Conservation (phyloP, 2,329 filamentous ascomycete genomes). For the Pyrenophora seminiperda region DNA sequence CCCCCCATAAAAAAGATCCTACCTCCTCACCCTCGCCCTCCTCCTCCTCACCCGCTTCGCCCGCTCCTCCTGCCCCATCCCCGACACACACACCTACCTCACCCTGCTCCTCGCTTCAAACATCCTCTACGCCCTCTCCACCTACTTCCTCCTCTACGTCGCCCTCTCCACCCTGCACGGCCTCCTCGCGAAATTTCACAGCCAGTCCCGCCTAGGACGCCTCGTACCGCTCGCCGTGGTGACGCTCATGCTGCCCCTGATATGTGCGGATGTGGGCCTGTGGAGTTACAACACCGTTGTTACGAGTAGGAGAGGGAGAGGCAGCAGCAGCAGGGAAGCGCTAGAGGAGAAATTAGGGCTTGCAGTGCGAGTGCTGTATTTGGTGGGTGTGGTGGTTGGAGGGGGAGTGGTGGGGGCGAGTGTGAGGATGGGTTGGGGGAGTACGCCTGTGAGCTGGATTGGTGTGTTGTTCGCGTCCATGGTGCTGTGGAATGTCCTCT, state of each 20-base stretch:
- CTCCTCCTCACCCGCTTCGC: no score
- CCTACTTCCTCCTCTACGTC: conserved; percentile 32
- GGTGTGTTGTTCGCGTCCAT: conserved; percentile 24
- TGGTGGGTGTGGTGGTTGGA: conserved; percentile 24
- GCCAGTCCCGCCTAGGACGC: no score
- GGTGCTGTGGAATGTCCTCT: conserved; percentile 24
- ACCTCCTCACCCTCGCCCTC: no score
- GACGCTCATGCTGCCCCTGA: conserved; percentile 29
- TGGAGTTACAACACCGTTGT: conserved; percentile 10
- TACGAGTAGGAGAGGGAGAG: background rate
- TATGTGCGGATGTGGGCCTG: conserved; percentile 18
- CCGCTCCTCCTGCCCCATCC: conserved; percentile 20
- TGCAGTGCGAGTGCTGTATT: conserved; percentile 24
- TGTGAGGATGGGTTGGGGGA: conserved; percentile 16
- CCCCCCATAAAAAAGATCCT: no score
- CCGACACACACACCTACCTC: conserved; percentile 2
- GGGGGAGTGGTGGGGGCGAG: conserved; percentile 20
- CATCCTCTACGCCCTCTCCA: conserved; percentile 28
- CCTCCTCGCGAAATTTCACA: conserved; percentile 16
- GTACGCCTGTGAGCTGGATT: conserved; percentile 29
- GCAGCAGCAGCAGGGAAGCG: no score
- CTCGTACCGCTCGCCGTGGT: conserved; percentile 17
- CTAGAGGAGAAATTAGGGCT: conserved; percentile 6
- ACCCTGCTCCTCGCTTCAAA: conserved; percentile 19
- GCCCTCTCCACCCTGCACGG: conserved; percentile 33